phyloP scores from a whole-genome alignment of 352 stramenopile species.

The Globisporangium alternatum region DNA sequence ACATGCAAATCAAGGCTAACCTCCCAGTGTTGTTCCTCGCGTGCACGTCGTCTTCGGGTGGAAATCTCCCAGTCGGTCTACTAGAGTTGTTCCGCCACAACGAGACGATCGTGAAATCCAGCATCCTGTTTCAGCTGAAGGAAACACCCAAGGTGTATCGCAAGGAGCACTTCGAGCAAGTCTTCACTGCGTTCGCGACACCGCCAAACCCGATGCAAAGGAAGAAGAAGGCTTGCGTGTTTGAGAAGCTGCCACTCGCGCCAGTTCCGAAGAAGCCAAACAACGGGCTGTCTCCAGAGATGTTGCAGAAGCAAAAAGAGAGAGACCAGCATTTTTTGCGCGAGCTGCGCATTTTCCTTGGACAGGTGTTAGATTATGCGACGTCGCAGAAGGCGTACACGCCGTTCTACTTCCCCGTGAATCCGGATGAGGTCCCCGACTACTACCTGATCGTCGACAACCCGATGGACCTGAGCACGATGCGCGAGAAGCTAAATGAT shows the following conservation, averaged over 20 bases:
- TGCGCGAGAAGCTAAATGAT: constrained; percentile 89
- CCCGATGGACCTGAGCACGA: constrained; percentile 88
- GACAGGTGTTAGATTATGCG: constrained; percentile 83
- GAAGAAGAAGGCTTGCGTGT: constrained; percentile 19
- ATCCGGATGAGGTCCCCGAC: constrained; percentile 75
- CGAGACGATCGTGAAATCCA: constrained; percentile 35
- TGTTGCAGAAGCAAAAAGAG: constrained; percentile 50
- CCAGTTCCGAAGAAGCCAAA: constrained; percentile 33
- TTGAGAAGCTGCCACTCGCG: constrained; percentile 60
- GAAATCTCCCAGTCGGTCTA: constrained; percentile 45
- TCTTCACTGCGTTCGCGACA: constrained; percentile 53
- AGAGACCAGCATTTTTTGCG: constrained; percentile 81
- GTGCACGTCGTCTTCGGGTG: constrained; percentile 41
- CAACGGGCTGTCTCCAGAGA: constrained; percentile 33
- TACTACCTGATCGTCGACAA: constrained; percentile 88
- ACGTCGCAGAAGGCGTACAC: constrained; percentile 61
- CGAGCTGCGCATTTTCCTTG: constrained; percentile 87
- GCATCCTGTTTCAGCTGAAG: constrained; percentile 42
- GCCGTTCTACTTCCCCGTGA: constrained; percentile 72
- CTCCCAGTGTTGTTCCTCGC: constrained; percentile 79
- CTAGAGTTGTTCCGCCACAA: constrained; percentile 59
- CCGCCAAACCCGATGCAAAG: constrained; percentile 29
- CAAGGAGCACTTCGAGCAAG: constrained; percentile 55
- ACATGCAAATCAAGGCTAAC: constrained; percentile 63
- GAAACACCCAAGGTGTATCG: constrained; percentile 28